phyloP scores from a whole-genome alignment of 768 basidiomycete genomes.

The Leccinum uliginosum region DNA sequence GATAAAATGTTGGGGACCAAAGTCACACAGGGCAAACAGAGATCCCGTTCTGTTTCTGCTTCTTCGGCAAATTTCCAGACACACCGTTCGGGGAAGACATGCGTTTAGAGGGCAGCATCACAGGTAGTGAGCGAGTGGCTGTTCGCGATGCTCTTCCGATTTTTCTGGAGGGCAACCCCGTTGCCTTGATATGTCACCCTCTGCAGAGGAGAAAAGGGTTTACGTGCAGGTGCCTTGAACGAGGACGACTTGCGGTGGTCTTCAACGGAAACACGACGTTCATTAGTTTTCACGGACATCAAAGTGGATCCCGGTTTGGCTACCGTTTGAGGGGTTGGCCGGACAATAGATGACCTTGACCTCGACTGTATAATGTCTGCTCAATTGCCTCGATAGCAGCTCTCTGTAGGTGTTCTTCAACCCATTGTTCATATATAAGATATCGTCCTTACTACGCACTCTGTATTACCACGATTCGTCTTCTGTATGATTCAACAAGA shows the following conservation, averaged over 20 bases:
- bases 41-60: conserved; percentile 28
- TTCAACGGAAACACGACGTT: too few species aligned
- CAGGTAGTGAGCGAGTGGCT: not conserved
- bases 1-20: conserved; percentile 40
- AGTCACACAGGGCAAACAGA: conserved; percentile 46
- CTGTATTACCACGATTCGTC: conserved; percentile 65
- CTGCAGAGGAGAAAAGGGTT: not conserved
- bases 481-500: conserved; percentile 56
- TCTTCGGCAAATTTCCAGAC: conserved; percentile 33
- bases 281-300: too few species aligned
- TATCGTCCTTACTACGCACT: conserved; percentile 38
- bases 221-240: not conserved
- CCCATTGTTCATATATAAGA: not conserved
- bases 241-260: not conserved
- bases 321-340: conserved; percentile 61
- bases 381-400: conserved; percentile 71
- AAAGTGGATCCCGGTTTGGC: conserved; percentile 25
- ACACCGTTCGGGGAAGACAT: conserved; percentile 27
- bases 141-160: not conserved
- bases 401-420: conserved; percentile 36
- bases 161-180: not conserved
- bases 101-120: conserved; percentile 33
- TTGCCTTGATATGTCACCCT: not conserved
- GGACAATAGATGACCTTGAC: conserved; percentile 50
- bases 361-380: conserved; percentile 51